These are phyloP conservation scores for Phytophthora cryptogea DNA, from an alignment of 352 stramenopile genomes.

Conservation along the genomic window DNA sequence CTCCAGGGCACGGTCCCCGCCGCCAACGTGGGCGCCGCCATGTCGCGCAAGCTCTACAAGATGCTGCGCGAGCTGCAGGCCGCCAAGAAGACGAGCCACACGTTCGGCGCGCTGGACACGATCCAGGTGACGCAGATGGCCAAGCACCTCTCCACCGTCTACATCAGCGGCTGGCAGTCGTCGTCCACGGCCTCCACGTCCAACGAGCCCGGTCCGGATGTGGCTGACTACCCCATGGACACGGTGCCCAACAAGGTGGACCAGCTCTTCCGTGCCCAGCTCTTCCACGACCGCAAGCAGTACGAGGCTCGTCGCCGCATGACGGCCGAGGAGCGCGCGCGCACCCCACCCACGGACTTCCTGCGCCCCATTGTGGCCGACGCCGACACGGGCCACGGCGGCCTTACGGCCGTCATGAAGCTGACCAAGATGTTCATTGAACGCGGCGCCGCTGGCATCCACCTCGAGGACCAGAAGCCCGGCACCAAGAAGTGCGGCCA, in stretches of 20 bases:
- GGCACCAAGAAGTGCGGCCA: constrained; percentile 99
- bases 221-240: constrained; percentile 99
- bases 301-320: constrained; percentile 92
- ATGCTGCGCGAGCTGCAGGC: constrained; percentile 84
- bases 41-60: constrained; percentile 89
- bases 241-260: constrained; percentile 98
- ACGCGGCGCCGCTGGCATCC: constrained; percentile 96
- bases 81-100: constrained; percentile 83
- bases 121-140: constrained; percentile 96
- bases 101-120: constrained; percentile 90
- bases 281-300: constrained; percentile 98
- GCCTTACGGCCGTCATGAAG: constrained; percentile 98
- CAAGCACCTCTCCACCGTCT: constrained; percentile 95
- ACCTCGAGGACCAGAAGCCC: constrained; percentile 99
- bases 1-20: constrained; percentile 77
- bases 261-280: constrained; percentile 96
- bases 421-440: constrained; percentile 99
- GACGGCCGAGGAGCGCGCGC: constrained; percentile 75
- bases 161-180: constrained; percentile 98
- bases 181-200: constrained; percentile 93
- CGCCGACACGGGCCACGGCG: constrained; percentile 97
- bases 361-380: constrained; percentile 97
- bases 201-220: constrained; percentile 96
- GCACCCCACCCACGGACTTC: constrained; percentile 93
- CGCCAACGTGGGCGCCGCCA: constrained; percentile 47